Conservation (phyloP, 768 basidiomycete species). For the Serendipita indica region DNA sequence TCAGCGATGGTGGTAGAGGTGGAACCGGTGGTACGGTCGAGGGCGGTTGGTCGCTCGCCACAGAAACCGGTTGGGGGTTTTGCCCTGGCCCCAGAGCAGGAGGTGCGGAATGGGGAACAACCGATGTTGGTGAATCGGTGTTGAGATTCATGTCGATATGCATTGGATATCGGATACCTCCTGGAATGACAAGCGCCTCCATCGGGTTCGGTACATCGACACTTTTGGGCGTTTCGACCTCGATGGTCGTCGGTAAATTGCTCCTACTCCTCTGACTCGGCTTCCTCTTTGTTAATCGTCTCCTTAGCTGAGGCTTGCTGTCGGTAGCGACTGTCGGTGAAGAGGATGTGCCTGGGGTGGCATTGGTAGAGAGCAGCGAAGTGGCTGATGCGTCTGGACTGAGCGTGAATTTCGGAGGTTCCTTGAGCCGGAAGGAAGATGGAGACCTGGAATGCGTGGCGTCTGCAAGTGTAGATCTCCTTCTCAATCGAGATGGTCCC, state of each 20-base stretch:
- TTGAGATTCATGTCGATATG: not conserved
- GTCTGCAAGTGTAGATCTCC: not conserved
- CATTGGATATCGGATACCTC: not conserved
- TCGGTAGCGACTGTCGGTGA: not conserved
- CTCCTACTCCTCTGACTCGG: not conserved
- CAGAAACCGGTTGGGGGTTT: not conserved
- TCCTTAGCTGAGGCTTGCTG: not conserved
- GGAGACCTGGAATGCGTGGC: not conserved
- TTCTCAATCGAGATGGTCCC: not conserved
- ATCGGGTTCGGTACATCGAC: not conserved
- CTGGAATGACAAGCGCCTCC: not conserved
- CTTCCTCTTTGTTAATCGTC: not conserved
- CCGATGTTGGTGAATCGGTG: not conserved
- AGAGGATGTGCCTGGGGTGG: not conserved
- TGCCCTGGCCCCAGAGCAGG: not conserved
- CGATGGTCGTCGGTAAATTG: not conserved
- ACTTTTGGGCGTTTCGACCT: slow-evolving; percentile 1
- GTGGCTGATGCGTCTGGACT: slow-evolving; percentile 1
- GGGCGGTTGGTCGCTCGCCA: too few relatives aligned
- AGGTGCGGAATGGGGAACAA: not conserved
- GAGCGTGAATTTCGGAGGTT: not conserved
- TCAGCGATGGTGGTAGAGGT: not conserved
- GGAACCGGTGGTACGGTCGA: not conserved
- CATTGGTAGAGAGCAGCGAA: not conserved
- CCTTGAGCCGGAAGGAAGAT: not conserved